Base-by-base conservation (phyloP, 352 stramenopile species). In the Phytopythium litorale region DNA sequence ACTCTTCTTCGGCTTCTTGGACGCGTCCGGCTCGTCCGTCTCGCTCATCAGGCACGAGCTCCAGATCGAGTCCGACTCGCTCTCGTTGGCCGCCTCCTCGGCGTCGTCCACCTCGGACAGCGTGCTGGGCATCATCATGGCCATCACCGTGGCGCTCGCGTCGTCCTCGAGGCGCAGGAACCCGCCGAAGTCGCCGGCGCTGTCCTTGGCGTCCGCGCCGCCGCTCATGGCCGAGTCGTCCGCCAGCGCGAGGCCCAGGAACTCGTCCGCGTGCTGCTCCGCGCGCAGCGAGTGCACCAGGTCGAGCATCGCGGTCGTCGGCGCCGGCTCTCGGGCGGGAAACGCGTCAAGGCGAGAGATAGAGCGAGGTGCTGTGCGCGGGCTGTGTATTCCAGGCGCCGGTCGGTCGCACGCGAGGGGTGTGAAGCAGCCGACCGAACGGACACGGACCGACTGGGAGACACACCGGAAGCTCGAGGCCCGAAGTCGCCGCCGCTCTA, bases 51-150 rank as follows among this genome's bases (percentile, higher is more conserved):
- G 56, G 15, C 65, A 68, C 30, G 70, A 58, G 66, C 55, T 68
- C 70, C 70, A 77, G 53, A 74, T 67, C 56, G 64, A 71, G 45
- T 69, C 66, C 7, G 70, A 56, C 53, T 72, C 60, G 23, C 63
- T 62, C 54, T 70, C 53, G 51, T 50, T 57, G 30, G 67, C 68
- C 23, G 63, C 38, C 25, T 56, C 50, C 15, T 63, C 59, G 50
- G 62, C 54, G 51, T 76, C 65, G 9, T 70, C 67, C 7, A 23
- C 45, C 21, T 73, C 65, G 0, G 65, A 72, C 19, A 70, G 55
- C 30, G 62, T 61, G 21, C 32, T 52, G 7, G 69, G 66, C 49
- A 71, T 51, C 63, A 76, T 72, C 49, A 73, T 66, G 60, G 53
- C 53, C 63, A 76, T 37, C 9, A 73, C 66, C 30, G 63, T 42